phyloP scores from a whole-genome alignment of 2,329 filamentous ascomycete species.

The Penicillium rolfsii region DNA sequence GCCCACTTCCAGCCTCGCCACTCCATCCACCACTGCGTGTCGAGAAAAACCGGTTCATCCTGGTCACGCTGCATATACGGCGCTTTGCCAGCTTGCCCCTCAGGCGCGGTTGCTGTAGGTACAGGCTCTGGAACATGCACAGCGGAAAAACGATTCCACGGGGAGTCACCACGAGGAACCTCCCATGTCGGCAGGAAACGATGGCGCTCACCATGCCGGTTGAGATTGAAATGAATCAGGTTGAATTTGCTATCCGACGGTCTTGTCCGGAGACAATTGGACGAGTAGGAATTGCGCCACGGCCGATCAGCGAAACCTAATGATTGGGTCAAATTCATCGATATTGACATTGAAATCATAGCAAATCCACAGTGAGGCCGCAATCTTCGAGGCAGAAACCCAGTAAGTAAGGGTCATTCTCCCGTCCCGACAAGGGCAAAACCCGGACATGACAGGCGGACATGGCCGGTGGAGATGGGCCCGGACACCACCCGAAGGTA shows the following conservation, averaged over 20 bases:
- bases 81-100: conserved; percentile 6
- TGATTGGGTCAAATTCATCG: conserved; percentile 9
- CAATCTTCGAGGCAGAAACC: background rate
- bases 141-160: background rate
- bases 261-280: background rate
- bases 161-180: background rate
- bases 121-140: conserved; percentile 11
- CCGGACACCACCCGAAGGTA: background rate
- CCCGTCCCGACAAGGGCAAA: conserved; percentile 16
- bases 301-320: conserved; percentile 3
- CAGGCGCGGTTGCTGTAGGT: conserved; percentile 20
- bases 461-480: background rate
- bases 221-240: conserved; percentile 17
- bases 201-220: conserved; percentile 15
- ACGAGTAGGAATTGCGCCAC: conserved; percentile 1
- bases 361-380: background rate
- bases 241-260: conserved; percentile 2
- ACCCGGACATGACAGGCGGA: conserved; percentile 17
- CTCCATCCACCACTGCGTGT: conserved; percentile 19
- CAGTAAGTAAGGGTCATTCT: background rate
- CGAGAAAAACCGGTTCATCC: conserved; percentile 15
- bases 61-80: conserved; percentile 18
- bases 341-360: conserved; percentile 3
- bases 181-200: conserved; percentile 14
- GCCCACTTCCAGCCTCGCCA: conserved; percentile 17